Evolutionary conservation across 495 filamentous ascomycete species (phyloP).

Genomic region (Parathielavia hyrcaniae): DNA sequence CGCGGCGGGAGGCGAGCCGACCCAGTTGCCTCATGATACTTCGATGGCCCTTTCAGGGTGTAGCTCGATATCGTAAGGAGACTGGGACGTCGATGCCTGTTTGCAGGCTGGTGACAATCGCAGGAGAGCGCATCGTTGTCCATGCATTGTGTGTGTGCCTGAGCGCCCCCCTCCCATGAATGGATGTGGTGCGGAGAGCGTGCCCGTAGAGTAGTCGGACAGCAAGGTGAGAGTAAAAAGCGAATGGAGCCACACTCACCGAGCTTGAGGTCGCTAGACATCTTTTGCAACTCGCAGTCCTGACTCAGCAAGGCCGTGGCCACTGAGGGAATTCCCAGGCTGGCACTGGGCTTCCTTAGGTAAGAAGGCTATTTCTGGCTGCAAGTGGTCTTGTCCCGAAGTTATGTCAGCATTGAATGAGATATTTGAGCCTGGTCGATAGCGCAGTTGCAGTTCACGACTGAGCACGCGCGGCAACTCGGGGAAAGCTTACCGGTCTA

Average conservation of each 20-base stretch:
- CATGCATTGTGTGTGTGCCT: too few species aligned
- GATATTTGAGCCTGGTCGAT: not conserved
- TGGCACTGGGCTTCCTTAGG: constrained; percentile 5
- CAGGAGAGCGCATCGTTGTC: too few species aligned
- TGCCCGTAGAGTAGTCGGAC: not conserved
- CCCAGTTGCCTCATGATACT: not conserved
- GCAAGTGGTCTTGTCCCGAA: not conserved
- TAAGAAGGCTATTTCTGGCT: not conserved
- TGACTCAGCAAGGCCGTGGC: constrained; percentile 23
- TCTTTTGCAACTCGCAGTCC: constrained; percentile 14
- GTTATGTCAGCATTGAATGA: constrained; percentile 7
- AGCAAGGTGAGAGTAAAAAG: constrained; percentile 4
- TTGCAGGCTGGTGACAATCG: not conserved
- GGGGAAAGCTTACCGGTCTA: not conserved
- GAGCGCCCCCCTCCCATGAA: too few species aligned
- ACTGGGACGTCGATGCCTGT: not conserved
- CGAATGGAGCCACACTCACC: constrained; percentile 24
- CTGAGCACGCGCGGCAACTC: not conserved
- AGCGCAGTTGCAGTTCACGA: too few species aligned
- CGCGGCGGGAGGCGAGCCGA: not conserved
- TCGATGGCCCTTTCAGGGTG: not conserved
- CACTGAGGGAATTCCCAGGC: not conserved
- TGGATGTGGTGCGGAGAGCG: not conserved
- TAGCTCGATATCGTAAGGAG: not conserved
- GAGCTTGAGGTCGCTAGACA: constrained; percentile 17